Percentiles rank a stretch among this genome's conserved stretches.
Conservation (phyloP, 73 alveolate genomes). For the Paramecium pentaurelia region DNA sequence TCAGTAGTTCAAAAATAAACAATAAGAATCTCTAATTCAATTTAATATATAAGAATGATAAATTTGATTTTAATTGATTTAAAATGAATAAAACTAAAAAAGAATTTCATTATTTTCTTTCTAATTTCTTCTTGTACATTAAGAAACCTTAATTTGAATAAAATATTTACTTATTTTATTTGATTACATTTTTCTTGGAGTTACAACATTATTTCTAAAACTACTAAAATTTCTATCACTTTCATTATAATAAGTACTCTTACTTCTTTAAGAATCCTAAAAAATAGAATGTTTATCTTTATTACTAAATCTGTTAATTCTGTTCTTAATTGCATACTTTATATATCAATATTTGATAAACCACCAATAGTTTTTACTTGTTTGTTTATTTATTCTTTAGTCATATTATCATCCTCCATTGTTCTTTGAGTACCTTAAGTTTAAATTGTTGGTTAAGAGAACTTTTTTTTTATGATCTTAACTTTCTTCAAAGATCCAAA, state of each 20-base stretch:
- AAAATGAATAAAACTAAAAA: neutral
- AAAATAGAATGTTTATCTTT: neutral
- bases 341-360: neutral
- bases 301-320: neutral
- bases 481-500: slow-evolving; percentile 15
- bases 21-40: too few relatives aligned
- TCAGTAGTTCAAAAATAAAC: too few relatives aligned
- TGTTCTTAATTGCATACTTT: neutral
- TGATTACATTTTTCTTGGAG: neutral
- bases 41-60: neutral
- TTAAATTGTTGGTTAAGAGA: neutral
- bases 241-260: neutral
- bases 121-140: slow-evolving; percentile 17
- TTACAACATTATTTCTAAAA: neutral
- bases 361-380: neutral
- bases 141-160: neutral
- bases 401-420: neutral
- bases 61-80: neutral
- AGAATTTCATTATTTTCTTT: neutral
- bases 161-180: neutral
- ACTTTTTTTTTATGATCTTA: neutral
- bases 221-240: neutral
- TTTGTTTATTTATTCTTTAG: neutral
- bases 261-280: slow-evolving; percentile 5
- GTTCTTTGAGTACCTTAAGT: neutral